Evolutionary conservation across 164 flowering plant species (phyloP), one percentile per base, ranked within the genome.

Genomic region (Vitis riparia): DNA sequence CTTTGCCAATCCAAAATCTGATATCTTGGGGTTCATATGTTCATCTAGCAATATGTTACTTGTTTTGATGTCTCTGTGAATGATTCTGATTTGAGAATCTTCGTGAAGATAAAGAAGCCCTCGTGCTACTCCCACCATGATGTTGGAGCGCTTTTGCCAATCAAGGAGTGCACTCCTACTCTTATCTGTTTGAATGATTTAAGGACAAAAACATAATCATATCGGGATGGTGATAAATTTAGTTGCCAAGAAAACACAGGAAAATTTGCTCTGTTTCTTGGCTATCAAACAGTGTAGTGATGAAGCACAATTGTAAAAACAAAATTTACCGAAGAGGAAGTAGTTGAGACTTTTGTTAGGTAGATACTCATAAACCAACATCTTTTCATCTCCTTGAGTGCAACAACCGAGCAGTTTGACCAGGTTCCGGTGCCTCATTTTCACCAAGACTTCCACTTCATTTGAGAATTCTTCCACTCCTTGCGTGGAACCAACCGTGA

Each of bases 381-480:
- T 66, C 73, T 66, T 77, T 53, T 69, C 79, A 12, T 49, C 27
- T 12, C 76, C 79, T 58, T 72, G 72, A 30, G 37, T 6, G 44
- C 75, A 76, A 52, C 76, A 72, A 14, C 79, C 79, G 53, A 72
- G 62, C 59, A 77, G 62, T 11, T 65, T 65, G 52, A 77, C 76
- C 59, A 77, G 53, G 69, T 73, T 76, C 63, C 73, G 53, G 69
- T 73, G 79, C 63, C 73, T 75, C 13, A 77, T 59, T 69, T 62
- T 73, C 55, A 66, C 37, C 19, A 77, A 55, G 55, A 77, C 19
- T 53, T 29, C 55, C 16, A 77, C 73, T 60, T 77, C 79, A 68
- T 77, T 77, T 56, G 59, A 19, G 59, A 77, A 77, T 29, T 77
- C 76, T 44, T 66, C 71, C 32, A 17, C 7, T 51, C 79, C 79